Conservation (phyloP, 345 rosid species). For the Schrenkiella parvula region DNA sequence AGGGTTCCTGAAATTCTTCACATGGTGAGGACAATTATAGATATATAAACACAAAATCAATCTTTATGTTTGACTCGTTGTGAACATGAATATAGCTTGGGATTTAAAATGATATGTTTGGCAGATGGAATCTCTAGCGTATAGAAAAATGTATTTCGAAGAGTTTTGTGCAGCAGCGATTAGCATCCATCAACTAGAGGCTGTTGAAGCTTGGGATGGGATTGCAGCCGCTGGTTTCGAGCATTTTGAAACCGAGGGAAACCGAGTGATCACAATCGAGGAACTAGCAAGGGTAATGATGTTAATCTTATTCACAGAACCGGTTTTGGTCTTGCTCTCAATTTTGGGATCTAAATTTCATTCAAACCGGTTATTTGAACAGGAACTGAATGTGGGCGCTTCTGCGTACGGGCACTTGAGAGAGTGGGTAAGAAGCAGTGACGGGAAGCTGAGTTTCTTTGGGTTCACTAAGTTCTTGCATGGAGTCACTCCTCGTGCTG, state of each 20-base stretch:
- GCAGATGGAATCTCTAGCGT: conserved; percentile 71
- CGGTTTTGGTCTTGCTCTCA: neutral
- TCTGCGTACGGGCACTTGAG: conserved; percentile 65
- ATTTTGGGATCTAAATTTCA: neutral
- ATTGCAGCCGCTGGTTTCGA: conserved; percentile 58
- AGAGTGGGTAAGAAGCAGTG: conserved; percentile 78
- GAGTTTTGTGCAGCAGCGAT: conserved; percentile 90
- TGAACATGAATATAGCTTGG: neutral
- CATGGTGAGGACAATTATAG: conserved; percentile 26
- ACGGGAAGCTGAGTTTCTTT: conserved; percentile 79
- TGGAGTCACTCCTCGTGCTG: conserved; percentile 72
- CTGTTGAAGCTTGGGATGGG: conserved; percentile 72
- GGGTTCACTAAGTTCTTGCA: conserved; percentile 82
- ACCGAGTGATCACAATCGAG: conserved; percentile 64
- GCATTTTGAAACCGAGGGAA: conserved; percentile 72
- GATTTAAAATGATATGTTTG: neutral
- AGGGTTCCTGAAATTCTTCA: conserved; percentile 59
- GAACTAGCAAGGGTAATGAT: conserved; percentile 62
- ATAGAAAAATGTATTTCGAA: conserved; percentile 72
- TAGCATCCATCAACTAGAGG: conserved; percentile 69
- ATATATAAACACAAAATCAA: neutral
- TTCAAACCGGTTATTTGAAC: conserved; percentile 20
- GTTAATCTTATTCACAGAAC: neutral
- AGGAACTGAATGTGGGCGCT: conserved; percentile 83
- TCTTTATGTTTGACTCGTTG: neutral